A percentile compares a stretch with the other conserved stretches of the same genome.
Evolutionary conservation across 129 eudicot species (phyloP).

Genomic region (Tagetes erecta): DNA sequence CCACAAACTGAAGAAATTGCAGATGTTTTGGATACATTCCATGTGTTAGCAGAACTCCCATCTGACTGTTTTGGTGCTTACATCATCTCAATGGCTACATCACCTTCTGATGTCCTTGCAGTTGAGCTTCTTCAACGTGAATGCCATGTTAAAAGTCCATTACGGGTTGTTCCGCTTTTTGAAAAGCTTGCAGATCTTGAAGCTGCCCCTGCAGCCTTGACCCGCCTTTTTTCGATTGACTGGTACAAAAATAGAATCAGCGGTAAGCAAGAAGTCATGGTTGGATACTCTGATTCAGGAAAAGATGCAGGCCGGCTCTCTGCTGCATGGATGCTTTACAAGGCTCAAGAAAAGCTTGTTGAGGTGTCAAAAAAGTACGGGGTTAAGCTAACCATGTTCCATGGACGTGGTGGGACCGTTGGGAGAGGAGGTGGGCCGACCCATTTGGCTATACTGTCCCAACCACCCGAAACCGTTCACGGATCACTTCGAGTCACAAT

Average conservation of each 20-base stretch:
- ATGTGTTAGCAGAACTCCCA: constrained; percentile 88
- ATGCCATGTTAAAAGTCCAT: constrained; percentile 71
- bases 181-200: constrained; percentile 90
- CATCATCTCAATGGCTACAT: constrained; percentile 96
- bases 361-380: constrained; percentile 78
- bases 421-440: constrained; percentile 99
- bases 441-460: constrained; percentile 92
- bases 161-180: constrained; percentile 91
- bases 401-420: constrained; percentile 98
- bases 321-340: constrained; percentile 95
- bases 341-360: constrained; percentile 93
- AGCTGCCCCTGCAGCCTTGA: constrained; percentile 86
- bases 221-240: constrained; percentile 88
- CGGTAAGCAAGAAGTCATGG: constrained; percentile 98
- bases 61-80: constrained; percentile 96
- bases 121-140: constrained; percentile 98
- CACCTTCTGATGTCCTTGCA: constrained; percentile 95
- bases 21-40: constrained; percentile 81
- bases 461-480: constrained; percentile 89
- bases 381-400: constrained; percentile 92
- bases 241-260: constrained; percentile 77
- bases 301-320: constrained; percentile 93
- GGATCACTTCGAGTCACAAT: constrained; percentile 92
- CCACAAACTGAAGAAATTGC: constrained; percentile 89
- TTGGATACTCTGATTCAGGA: constrained; percentile 96